Evolutionary conservation across 345 rosid species (phyloP), one percentile per base, ranked within the genome.

Genomic region (Syzygium jambos): DNA sequence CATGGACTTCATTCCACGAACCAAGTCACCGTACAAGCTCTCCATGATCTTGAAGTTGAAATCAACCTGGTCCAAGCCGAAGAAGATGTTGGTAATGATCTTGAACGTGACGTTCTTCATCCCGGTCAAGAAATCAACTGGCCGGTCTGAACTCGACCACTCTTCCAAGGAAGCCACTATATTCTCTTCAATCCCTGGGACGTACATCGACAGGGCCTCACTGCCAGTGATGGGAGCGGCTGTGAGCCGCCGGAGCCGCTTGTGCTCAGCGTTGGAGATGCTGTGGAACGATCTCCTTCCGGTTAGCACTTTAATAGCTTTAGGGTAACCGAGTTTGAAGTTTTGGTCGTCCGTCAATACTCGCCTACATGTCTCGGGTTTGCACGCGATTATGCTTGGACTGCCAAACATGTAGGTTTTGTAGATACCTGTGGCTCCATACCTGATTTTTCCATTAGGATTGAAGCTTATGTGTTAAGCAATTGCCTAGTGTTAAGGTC

Each of bases 171-270:
- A 87, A 13, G 16, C 34, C 7, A 82, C 54, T 85, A 91, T 90
- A 6, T 65, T 78, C 14, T 91, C 87, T 55, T 90, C 91, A 4
- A 90, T 91, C 56, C 87, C 87, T 2, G 38, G 86, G 25, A 86
- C 51, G 38, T 85, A 93, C 78, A 86, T 30, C 19, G 89, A 84
- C 46, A 89, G 34, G 46, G 92, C 91, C 53, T 91, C 88, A 23
- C 89, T 86, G n/a, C 93, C 93, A 5, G 82, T 91, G 88, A 91
- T 61, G 6, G 92, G 92, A 82, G 91, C 78, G 6, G 90, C 77
- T 1, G 91, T 87, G 51, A 92, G 88, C 23, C 85, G 87, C 22
- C 92, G 87, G 25, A 91, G 63, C 7, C 89, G 90, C 85, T 59
- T 92, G 88, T 92, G 92, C 43, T 89, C 89, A 2, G 59, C 86